Base-by-base conservation (phyloP, 1,284 basidiomycete species). In the Tilletia caries region DNA sequence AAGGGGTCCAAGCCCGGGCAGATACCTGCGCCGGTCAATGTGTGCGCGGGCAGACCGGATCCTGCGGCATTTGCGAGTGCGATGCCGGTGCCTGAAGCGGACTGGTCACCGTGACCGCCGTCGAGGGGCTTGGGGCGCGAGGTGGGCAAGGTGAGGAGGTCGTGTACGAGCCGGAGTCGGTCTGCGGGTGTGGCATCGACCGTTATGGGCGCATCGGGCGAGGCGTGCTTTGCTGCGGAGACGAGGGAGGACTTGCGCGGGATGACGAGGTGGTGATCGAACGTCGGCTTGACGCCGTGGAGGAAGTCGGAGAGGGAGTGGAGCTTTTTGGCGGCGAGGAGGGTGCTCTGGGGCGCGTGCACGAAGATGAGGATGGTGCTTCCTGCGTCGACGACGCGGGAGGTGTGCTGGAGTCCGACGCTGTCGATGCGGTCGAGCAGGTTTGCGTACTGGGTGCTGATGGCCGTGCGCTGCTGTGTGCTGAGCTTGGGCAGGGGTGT, bases 311-410 rank as follows among this genome's bases (percentile, higher is more conserved):
- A 69, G 23, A 77, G 70, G 32, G 75, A 71, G 46, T 79, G 65
- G 32, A 50, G 60, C 23, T 52, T 43, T 18, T 68, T 62, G 32
- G 33, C 41, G 34, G 32, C 25, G 3, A 69, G 32, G 32, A 74
- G 65, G 18, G 66, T 54, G 15, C 60, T 32, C 12, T 71, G 65
- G 29, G 37, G 33, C 1, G 75, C 78, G 50, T 69, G 71, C 41
- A 83, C 79, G 69, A 83, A 82, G 65, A 83, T 66, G 20, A 79
- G 48, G 20, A 83, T 70, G 41, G 72, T 68, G 58, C 67, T 0
- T 67, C 70, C 27, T 71, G 68, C n/a, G 64, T 68, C 58, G 0
- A 74, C 76, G 13, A 75, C 70, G 13, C 81, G 70, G 12, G 72
- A 73, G 6, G 80, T 79, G n/a, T 76, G 70, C n/a, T 70, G 66